phyloP scores from a whole-genome alignment of 2,329 filamentous ascomycete genomes.

The Alternaria brassicicola region DNA sequence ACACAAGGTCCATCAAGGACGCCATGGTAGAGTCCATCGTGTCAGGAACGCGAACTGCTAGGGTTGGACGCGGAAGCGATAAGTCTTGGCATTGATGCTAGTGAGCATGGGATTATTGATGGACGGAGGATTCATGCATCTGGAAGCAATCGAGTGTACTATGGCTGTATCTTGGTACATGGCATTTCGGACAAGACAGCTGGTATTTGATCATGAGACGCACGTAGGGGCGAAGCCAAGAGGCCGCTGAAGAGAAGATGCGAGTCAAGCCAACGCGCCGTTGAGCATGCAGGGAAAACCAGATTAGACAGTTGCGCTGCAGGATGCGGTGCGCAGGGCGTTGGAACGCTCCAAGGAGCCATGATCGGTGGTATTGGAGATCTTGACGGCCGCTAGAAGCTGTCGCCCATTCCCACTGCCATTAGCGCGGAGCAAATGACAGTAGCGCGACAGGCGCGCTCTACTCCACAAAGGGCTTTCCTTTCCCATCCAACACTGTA shows the following conservation, averaged over 20 bases:
- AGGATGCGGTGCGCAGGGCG: slow-evolving; percentile 18
- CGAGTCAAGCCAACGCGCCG: neutral
- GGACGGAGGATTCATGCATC: neutral
- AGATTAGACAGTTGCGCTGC: slow-evolving; percentile 13
- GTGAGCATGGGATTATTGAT: neutral
- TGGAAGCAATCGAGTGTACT: neutral
- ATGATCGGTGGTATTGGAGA: slow-evolving; percentile 14
- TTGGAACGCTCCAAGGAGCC: neutral
- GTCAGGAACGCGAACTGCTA: neutral
- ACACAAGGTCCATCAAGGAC: slow-evolving; percentile 53
- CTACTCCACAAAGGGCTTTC: neutral
- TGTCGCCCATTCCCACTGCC: slow-evolving; percentile 14
- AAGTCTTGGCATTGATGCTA: neutral
- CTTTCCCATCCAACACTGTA: neutral
- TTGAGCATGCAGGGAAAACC: slow-evolving; percentile 17
- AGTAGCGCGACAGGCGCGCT: neutral
- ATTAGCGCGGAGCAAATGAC: slow-evolving; percentile 16
- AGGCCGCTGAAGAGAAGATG: neutral
- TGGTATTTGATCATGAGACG: neutral
- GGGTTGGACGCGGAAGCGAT: slow-evolving; percentile 2
- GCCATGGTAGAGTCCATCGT: slow-evolving; percentile 40
- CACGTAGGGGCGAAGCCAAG: neutral
- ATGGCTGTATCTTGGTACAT: neutral
- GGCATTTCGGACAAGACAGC: neutral
- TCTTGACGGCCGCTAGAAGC: slow-evolving; percentile 3